phyloP scores from a whole-genome alignment of 2,329 filamentous ascomycete genomes.

The Elsinoe fawcettii region DNA sequence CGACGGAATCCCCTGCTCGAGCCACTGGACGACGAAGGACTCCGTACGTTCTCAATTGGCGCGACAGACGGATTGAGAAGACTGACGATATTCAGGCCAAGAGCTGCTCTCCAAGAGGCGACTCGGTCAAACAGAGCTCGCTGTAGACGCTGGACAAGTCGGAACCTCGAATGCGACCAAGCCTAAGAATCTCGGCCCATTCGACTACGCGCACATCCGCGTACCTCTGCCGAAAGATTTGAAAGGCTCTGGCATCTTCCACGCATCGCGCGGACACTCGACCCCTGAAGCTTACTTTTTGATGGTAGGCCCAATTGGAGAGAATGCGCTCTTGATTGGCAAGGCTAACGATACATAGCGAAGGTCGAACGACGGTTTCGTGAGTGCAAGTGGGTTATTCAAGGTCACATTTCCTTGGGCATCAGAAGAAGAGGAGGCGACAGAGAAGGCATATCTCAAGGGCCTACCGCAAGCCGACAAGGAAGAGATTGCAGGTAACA shows the following conservation, averaged over 20 bases:
- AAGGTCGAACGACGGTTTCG: conserved; percentile 73
- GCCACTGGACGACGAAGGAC: conserved; percentile 51
- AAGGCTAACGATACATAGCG: conserved; percentile 42
- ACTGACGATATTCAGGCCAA: conserved; percentile 31
- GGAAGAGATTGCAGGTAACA: conserved; percentile 91
- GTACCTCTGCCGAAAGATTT: conserved; percentile 88
- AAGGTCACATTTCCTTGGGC: conserved; percentile 82
- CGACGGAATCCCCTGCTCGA: conserved; percentile 59
- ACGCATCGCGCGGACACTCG: conserved; percentile 53
- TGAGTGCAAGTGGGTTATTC: conserved; percentile 87
- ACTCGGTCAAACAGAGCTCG: conserved; percentile 85
- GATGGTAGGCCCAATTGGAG: conserved; percentile 52
- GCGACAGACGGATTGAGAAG: background rate
- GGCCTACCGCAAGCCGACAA: conserved; percentile 68
- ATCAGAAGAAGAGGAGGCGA: conserved; percentile 57
- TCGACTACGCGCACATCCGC: conserved; percentile 93
- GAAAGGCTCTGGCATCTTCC: conserved; percentile 81
- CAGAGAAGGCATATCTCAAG: conserved; percentile 78
- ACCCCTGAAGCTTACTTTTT: conserved; percentile 89
- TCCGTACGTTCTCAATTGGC: conserved; percentile 45
- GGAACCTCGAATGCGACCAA: conserved; percentile 64
- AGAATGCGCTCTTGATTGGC: background rate
- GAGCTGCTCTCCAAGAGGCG: conserved; percentile 72
- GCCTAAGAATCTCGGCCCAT: conserved; percentile 65
- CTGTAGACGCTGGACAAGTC: conserved; percentile 69